phyloP scores from a whole-genome alignment of 805 yeast genomes.

The Monosporozyma siamensis region DNA sequence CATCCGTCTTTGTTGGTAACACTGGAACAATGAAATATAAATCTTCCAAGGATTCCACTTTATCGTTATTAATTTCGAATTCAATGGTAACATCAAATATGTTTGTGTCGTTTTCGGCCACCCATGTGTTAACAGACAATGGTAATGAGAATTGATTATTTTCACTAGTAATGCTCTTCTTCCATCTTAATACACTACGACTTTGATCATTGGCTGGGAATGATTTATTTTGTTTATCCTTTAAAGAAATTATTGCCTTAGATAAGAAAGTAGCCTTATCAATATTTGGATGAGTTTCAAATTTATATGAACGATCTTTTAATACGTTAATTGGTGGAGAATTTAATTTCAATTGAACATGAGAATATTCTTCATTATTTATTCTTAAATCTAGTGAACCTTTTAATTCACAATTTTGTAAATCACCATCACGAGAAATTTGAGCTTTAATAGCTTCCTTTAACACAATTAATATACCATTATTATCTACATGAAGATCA shows the following conservation, averaged over 20 bases:
- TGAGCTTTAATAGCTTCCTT: conserved; percentile 73
- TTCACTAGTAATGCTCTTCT: conserved; percentile 56
- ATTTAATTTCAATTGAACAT: conserved; percentile 51
- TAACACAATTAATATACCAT: conserved; percentile 70
- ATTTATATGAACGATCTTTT: conserved; percentile 45
- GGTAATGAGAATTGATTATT: conserved; percentile 46
- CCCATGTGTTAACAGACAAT: conserved; percentile 76
- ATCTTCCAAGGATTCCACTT: conserved; percentile 36
- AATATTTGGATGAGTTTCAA: conserved; percentile 93
- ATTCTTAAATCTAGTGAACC: conserved; percentile 88
- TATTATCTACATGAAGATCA: conserved; percentile 37
- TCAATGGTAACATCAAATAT: conserved; percentile 74
- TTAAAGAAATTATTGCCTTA: conserved; percentile 54
- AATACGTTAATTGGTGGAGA: conserved; percentile 33
- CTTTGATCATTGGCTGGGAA: conserved; percentile 90
- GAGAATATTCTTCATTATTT: conserved; percentile 62
- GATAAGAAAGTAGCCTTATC: conserved; percentile 63
- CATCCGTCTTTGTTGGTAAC: conserved; percentile 43
- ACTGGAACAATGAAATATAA: conserved; percentile 53
- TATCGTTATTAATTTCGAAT: conserved; percentile 55
- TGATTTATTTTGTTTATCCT: conserved; percentile 57
- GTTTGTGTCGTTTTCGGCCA: conserved; percentile 29
- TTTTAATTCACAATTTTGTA: conserved; percentile 63
- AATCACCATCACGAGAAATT: conserved; percentile 74
- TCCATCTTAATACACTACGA: conserved; percentile 90